Percentiles rank a stretch among this genome's conserved stretches.
phyloP scores from a whole-genome alignment of 1,284 basidiomycete genomes.

The Cryptococcus sp. region DNA sequence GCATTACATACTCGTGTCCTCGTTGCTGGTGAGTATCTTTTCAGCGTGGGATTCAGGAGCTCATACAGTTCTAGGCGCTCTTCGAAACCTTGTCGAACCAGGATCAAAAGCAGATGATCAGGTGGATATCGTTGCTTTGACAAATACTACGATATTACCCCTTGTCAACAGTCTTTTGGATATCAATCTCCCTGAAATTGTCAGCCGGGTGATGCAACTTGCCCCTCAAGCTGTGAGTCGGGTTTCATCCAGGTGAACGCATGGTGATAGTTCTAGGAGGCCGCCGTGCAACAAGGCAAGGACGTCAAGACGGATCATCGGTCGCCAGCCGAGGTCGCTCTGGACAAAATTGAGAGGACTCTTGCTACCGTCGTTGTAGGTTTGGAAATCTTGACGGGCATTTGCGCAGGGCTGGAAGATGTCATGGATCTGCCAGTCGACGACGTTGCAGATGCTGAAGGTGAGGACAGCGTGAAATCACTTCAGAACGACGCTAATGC shows the following conservation, averaged over 20 bases:
- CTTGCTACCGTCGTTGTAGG: constrained; percentile 71
- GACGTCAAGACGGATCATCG: constrained; percentile 58
- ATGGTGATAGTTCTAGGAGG: background rate
- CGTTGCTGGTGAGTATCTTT: constrained; percentile 57
- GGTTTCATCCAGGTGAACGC: too few relatives aligned
- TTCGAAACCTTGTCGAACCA: constrained; percentile 66
- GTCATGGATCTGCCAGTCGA: constrained; percentile 45
- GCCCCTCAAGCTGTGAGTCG: constrained; percentile 55
- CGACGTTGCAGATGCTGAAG: constrained; percentile 30
- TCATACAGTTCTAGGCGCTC: constrained; percentile 54
- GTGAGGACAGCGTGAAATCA: constrained; percentile 3
- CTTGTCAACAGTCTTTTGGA: constrained; percentile 66
- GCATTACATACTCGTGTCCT: constrained; percentile 60
- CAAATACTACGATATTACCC: constrained; percentile 65
- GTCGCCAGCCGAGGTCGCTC: constrained; percentile 60
- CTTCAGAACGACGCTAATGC: constrained; percentile 14
- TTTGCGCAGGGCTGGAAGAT: constrained; percentile 82
- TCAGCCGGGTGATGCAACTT: constrained; percentile 56
- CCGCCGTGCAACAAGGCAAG: constrained; percentile 13
- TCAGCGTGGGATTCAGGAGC: background rate
- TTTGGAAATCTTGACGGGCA: constrained; percentile 76
- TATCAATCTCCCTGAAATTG: constrained; percentile 57
- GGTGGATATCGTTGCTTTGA: constrained; percentile 30
- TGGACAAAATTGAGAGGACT: constrained; percentile 68
- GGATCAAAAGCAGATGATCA: constrained; percentile 64